Evolutionary conservation across 306 rosid genomes (phyloP).

Genomic region (Oxytropis ochrocephala): DNA sequence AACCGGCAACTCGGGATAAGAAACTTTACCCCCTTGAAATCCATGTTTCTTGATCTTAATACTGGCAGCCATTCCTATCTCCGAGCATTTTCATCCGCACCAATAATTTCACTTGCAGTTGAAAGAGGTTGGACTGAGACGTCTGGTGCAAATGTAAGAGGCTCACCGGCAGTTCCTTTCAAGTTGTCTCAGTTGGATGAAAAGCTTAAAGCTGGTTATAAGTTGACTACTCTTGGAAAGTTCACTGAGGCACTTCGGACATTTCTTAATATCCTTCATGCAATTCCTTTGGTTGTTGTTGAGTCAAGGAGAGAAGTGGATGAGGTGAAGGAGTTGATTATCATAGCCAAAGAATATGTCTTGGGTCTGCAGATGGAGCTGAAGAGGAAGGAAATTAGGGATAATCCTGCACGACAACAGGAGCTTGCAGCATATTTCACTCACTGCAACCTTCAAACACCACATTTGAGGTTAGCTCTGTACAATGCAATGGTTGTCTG

Average conservation of each 20-base stretch:
- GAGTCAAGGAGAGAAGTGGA: slow-evolving; percentile 86
- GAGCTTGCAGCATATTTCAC: slow-evolving; percentile 95
- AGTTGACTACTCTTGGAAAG: slow-evolving; percentile 65
- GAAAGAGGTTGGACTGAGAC: slow-evolving; percentile 86
- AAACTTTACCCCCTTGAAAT: slow-evolving; percentile 59
- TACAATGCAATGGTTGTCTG: slow-evolving; percentile 56
- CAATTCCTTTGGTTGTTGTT: slow-evolving; percentile 69
- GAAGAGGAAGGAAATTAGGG: slow-evolving; percentile 61
- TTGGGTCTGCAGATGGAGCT: slow-evolving; percentile 73
- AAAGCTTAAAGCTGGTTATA: slow-evolving; percentile 76
- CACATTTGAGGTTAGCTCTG: slow-evolving; percentile 82
- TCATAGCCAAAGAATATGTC: slow-evolving; percentile 69
- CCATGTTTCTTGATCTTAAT: slow-evolving; percentile 68
- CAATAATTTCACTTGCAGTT: slow-evolving; percentile 58
- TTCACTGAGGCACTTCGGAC: slow-evolving; percentile 61
- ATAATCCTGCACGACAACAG: slow-evolving; percentile 58
- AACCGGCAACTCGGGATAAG: slow-evolving; percentile 74
- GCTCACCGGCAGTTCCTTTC: slow-evolving; percentile 66
- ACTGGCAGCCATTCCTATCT: slow-evolving; percentile 66
- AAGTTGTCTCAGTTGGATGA: slow-evolving; percentile 71
- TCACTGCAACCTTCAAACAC: slow-evolving; percentile 77
- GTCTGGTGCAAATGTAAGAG: slow-evolving; percentile 64
- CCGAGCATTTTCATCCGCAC: slow-evolving; percentile 66
- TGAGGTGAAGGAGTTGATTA: slow-evolving; percentile 74
- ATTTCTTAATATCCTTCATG: slow-evolving; percentile 58